These are phyloP conservation scores for Halophytophthora batemanensis DNA, from an alignment of 352 stramenopile species.

Conservation along the genomic window DNA sequence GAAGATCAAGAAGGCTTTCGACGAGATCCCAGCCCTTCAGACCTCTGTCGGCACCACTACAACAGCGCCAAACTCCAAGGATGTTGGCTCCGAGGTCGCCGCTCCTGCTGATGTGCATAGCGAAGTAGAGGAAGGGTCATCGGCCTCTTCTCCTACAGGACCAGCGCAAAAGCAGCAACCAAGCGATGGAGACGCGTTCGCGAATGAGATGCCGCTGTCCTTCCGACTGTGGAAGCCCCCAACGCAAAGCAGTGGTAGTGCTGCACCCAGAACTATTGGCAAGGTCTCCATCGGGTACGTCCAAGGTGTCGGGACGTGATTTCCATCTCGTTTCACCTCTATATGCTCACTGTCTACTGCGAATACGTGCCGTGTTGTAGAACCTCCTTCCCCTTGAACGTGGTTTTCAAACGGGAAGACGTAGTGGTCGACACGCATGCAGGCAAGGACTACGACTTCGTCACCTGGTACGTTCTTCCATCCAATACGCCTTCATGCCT, in stretches of 20 bases:
- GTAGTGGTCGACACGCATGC: conserved; percentile 52
- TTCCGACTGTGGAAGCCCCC: conserved; percentile 71
- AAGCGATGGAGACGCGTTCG: conserved; percentile 25
- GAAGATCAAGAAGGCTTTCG: conserved; percentile 52
- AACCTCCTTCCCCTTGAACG: conserved; percentile 67
- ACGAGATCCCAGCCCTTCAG: conserved; percentile 31
- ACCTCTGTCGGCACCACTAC: not conserved
- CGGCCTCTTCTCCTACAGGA: not conserved
- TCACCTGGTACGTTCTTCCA: conserved; percentile 54
- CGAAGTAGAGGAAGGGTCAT: conserved; percentile 4
- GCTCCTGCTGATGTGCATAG: conserved; percentile 7
- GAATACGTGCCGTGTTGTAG: conserved; percentile 13
- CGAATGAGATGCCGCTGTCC: conserved; percentile 52
- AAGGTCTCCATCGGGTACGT: conserved; percentile 53
- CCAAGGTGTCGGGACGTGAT: not conserved
- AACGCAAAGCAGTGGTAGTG: conserved; percentile 16
- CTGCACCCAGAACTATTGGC: conserved; percentile 40
- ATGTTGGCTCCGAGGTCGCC: not conserved
- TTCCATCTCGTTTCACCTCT: not conserved
- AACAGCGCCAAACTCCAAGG: not conserved
- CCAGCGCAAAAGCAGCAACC: conserved; percentile 8
- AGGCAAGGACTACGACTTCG: conserved; percentile 72
- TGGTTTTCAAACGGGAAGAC: conserved; percentile 83
- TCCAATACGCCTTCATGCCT: not conserved
- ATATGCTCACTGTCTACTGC: too few species aligned